Base-by-base conservation (phyloP, 345 rosid species). In the Lenwebbia sp. region DNA sequence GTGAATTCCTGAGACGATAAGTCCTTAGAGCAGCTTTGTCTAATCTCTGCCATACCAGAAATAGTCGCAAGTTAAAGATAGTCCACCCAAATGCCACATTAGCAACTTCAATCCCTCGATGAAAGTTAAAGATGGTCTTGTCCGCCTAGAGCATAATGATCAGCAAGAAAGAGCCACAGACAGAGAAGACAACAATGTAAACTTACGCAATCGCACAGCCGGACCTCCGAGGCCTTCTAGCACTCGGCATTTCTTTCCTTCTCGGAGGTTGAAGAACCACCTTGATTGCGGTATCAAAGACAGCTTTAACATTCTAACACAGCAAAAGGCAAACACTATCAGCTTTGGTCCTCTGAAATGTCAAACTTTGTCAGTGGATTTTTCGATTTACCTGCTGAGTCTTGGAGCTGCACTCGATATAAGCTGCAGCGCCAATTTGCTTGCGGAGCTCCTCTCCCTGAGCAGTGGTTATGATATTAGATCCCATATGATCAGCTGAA, bases 381-480 rank as follows among this genome's bases (percentile, higher is more conserved):
- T 70, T 70, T 37, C 7, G 11, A 54, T 54, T 62, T 86, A 97
- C 99, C 94, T 96, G 99, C 90, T 96, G 99, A 83, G 99, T 95
- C 90, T 97, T 97, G 52, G 99, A 97, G 92, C 99, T 96, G 87
- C 99, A 97, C 84, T 97, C 98, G 5, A 97, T 96, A 89, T 97
- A 97, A 70, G 99, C 97, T 22, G 99, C 96, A 41, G 98, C 99
- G 40, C 99, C 98, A 62, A 97, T 96, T 87, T 94, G 98, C 90
- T 93, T 97, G 93, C 98, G 94, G 86, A 97, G 89, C 86, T 97
- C 98, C 90, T 97, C 98, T 86, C 99, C 99, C 99, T 95, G 96
- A 88, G 93, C 89, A 88, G 95, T 88, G 85, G 99, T 93, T 87
- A 97, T 92, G 89, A 96, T 85, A 86, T 91, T 93, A 6, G 94